Conservation (phyloP, 1,284 basidiomycete species). For the Gomphus bonarii region DNA sequence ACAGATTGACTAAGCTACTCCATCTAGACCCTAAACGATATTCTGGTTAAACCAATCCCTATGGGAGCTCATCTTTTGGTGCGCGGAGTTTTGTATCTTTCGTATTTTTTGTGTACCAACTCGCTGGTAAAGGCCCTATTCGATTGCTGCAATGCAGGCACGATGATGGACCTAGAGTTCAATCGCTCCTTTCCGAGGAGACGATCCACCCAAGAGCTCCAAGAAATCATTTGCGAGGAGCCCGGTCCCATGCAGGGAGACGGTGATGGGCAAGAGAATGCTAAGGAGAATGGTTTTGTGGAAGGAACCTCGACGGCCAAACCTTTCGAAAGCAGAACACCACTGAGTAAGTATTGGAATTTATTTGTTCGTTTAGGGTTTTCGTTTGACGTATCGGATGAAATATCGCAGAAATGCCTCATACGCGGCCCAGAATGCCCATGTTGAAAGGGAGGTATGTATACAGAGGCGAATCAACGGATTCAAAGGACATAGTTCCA, state of each 20-base stretch:
- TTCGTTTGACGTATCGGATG: background rate
- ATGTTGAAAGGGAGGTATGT: background rate
- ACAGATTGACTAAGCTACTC: background rate
- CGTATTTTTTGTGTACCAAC: background rate
- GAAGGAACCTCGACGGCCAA: background rate
- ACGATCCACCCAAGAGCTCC: background rate
- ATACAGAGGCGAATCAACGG: background rate
- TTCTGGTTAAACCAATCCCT: background rate
- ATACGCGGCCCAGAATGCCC: background rate
- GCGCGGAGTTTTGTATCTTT: background rate
- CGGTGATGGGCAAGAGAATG: background rate
- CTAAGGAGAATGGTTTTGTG: background rate
- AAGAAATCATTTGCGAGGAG: background rate
- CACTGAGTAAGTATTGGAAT: background rate
- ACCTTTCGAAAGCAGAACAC: background rate
- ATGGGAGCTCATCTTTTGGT: background rate
- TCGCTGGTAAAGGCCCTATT: background rate
- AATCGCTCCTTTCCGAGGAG: background rate
- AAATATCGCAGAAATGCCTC: background rate
- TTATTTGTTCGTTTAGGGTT: too few species aligned
- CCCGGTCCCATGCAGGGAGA: background rate
- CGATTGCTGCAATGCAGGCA: conserved; percentile 2
- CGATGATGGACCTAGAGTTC: background rate
- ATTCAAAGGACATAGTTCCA: background rate
- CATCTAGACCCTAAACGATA: background rate